Percentiles rank a stretch among this genome's conserved stretches.
Conservation (phyloP, 2,329 filamentous ascomycete species). For the Polytolypa hystricis region DNA sequence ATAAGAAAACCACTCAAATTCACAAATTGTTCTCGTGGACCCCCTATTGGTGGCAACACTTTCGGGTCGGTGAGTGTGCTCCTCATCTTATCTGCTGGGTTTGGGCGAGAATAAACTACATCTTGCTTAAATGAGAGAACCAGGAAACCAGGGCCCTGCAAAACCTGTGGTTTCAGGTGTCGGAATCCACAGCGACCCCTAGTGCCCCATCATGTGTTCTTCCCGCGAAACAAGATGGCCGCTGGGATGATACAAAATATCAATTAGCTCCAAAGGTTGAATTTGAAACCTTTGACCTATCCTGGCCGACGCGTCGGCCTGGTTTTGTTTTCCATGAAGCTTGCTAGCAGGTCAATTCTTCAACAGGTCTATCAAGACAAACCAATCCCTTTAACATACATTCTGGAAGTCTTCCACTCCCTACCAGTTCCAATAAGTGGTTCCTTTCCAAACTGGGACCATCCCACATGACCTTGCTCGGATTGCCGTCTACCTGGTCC, state of each 20-base stretch:
- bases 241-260: conserved; percentile 1
- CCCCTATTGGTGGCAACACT: too few relatives aligned
- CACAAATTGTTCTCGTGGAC: too few relatives aligned
- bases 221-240: not conserved
- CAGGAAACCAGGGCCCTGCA: not conserved
- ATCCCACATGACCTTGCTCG: conserved; percentile 1
- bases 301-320: not conserved
- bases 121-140: not conserved
- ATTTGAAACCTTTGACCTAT: not conserved
- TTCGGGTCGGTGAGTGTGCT: too few relatives aligned
- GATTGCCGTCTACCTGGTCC: not conserved
- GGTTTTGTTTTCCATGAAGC: conserved; percentile 2
- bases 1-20: too few relatives aligned
- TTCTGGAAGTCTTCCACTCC: conserved; percentile 1
- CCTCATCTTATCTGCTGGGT: too few relatives aligned
- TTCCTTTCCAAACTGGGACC: not conserved
- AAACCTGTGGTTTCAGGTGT: not conserved
- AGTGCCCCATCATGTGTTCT: not conserved
- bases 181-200: not conserved
- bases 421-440: not conserved
- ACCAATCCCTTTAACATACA: not conserved
- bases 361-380: conserved; percentile 2
- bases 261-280: not conserved
- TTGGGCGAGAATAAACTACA: not conserved
- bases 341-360: conserved; percentile 1